Conservation (phyloP, 2,329 filamentous ascomycete genomes). For the Hirsutella rhossiliensis region DNA sequence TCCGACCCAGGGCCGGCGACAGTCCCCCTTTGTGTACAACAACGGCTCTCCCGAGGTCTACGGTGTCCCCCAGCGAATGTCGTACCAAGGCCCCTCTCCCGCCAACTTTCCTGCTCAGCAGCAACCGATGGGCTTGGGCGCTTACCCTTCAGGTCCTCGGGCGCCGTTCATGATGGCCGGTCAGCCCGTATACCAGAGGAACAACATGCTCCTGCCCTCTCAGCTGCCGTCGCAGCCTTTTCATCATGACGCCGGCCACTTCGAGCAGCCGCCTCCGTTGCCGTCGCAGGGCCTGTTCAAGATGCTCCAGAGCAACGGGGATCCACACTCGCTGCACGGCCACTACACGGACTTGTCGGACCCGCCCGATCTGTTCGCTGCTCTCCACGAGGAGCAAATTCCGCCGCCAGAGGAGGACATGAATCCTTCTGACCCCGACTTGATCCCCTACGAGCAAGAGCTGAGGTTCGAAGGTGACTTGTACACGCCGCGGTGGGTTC, state of each 20-base stretch:
- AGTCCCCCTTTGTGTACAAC: conserved; percentile 51
- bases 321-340: conserved; percentile 52
- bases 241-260: conserved; percentile 36
- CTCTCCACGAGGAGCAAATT: conserved; percentile 60
- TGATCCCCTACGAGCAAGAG: conserved; percentile 68
- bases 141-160: conserved; percentile 42
- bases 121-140: conserved; percentile 40
- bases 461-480: conserved; percentile 69
- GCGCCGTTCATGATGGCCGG: conserved; percentile 43
- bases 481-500: conserved; percentile 75
- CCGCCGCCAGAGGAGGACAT: conserved; percentile 70
- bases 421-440: conserved; percentile 64
- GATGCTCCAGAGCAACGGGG: conserved; percentile 63
- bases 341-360: conserved; percentile 65
- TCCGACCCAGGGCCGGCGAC: conserved; percentile 39
- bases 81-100: conserved; percentile 22
- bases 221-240: conserved; percentile 35
- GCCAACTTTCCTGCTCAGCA: conserved; percentile 29
- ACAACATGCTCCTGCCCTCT: conserved; percentile 44
- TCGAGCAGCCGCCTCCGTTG: conserved; percentile 47
- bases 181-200: conserved; percentile 36
- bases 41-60: conserved; percentile 49
- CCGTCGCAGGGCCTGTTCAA: conserved; percentile 64
- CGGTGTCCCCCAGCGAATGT: conserved; percentile 42
- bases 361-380: conserved; percentile 65